Evolutionary conservation across 805 yeast genomes (phyloP).

Genomic region (Candida adriatica): DNA sequence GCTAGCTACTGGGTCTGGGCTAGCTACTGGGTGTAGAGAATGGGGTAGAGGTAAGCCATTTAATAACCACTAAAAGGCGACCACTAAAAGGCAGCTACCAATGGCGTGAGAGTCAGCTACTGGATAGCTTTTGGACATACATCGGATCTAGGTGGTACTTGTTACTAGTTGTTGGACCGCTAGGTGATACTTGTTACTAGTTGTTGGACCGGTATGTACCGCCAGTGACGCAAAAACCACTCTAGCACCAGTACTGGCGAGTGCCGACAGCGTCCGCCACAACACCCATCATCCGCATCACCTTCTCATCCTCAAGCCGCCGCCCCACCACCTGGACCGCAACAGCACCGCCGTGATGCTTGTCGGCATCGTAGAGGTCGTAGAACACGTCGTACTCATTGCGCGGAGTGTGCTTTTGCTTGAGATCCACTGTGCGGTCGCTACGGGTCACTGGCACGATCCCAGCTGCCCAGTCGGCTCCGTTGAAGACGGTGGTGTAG

Average conservation of each 20-base stretch:
- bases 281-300: conserved; percentile 23
- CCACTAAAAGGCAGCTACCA: no score
- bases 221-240: no score
- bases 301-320: conserved; percentile 55
- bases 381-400: conserved; percentile 38
- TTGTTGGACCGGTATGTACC: no score
- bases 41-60: no score
- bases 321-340: conserved; percentile 57
- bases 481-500: conserved; percentile 50
- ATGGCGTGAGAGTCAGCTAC: no score
- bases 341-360: conserved; percentile 52
- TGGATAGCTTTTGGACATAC: no score
- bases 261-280: conserved; percentile 2
- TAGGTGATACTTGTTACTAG: no score
- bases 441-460: conserved; percentile 52
- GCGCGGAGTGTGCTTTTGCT: conserved; percentile 27
- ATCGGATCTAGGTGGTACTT: no score
- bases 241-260: conserved; percentile 1
- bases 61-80: no score
- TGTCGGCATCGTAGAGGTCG: conserved; percentile 41
- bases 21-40: no score
- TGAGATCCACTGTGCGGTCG: conserved; percentile 32
- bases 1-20: no score
- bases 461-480: conserved; percentile 50
- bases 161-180: no score